A percentile compares a stretch with the other conserved stretches of the same genome.
These are phyloP conservation scores for Geranomyces variabilis DNA, from an alignment of 192 early-diverging fungal species.

Conservation along the genomic window DNA sequence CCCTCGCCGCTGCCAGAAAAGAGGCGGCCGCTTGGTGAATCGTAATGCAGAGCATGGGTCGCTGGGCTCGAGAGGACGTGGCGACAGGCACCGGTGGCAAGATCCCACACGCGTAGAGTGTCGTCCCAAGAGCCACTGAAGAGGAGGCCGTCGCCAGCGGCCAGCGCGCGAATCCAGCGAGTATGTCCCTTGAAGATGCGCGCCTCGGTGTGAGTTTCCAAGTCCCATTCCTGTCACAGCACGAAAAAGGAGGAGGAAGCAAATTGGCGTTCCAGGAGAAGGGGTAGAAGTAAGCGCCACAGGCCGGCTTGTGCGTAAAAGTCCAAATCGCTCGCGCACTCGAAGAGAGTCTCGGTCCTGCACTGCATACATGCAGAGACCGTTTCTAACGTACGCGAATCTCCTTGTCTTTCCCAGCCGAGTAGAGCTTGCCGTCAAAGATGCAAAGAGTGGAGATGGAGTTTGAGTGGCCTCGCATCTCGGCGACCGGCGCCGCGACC, in stretches of 20 bases:
- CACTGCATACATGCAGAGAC: not conserved
- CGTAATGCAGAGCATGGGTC: slow-evolving; percentile 14
- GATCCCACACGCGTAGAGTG: slow-evolving; percentile 35
- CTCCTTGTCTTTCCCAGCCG: slow-evolving; percentile 19
- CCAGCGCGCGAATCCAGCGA: slow-evolving; percentile 25
- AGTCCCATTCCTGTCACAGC: slow-evolving; percentile 17
- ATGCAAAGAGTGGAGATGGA: slow-evolving; percentile 11
- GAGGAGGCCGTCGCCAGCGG: slow-evolving; percentile 18
- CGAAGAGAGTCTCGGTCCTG: not conserved
- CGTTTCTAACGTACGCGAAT: slow-evolving; percentile 2
- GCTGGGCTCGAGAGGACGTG: slow-evolving; percentile 11
- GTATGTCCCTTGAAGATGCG: slow-evolving; percentile 37
- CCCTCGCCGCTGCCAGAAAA: slow-evolving; percentile 25
- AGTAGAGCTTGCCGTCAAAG: not conserved
- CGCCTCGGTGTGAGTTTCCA: slow-evolving; percentile 18
- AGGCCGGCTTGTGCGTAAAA: too few relatives aligned
- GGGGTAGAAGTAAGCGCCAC: too few relatives aligned
- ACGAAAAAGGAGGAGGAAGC: not conserved
- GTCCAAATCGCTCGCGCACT: too few relatives aligned
- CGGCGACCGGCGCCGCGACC: not conserved
- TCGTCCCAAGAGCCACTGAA: slow-evolving; percentile 42
- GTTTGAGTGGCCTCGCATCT: not conserved
- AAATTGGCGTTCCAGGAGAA: too few relatives aligned
- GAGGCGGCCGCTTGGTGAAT: not conserved
- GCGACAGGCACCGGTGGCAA: slow-evolving; percentile 19